These are phyloP conservation scores for Gossypium mustelinum DNA, from an alignment of 345 rosid genomes.

Conservation along the genomic window DNA sequence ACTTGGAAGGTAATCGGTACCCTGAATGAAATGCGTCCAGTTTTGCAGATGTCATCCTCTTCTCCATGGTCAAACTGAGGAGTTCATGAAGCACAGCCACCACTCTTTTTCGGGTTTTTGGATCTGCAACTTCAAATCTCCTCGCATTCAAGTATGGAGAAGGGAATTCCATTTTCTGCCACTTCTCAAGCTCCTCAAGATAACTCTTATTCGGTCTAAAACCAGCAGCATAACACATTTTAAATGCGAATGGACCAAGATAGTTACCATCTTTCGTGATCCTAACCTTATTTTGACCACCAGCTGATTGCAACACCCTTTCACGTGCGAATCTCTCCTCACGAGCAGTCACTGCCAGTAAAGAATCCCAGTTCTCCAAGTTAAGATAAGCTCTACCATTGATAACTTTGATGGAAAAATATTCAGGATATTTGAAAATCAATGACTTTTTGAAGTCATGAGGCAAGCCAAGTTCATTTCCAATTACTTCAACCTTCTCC, in stretches of 20 bases:
- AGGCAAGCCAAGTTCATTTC: slow-evolving; percentile 72
- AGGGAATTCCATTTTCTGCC: slow-evolving; percentile 97
- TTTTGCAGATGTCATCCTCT: slow-evolving; percentile 63
- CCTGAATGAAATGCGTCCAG: slow-evolving; percentile 70
- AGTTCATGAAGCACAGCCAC: slow-evolving; percentile 92
- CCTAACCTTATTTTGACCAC: slow-evolving; percentile 35
- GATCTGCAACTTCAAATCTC: slow-evolving; percentile 72
- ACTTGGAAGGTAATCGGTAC: slow-evolving; percentile 63
- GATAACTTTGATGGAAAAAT: slow-evolving; percentile 56
- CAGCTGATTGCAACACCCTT: slow-evolving; percentile 32
- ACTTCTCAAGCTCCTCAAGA: slow-evolving; percentile 64
- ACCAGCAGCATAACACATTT: slow-evolving; percentile 18
- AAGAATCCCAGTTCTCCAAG: slow-evolving; percentile 90
- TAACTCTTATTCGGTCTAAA: slow-evolving; percentile 77
- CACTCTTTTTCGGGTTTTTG: slow-evolving; percentile 70
- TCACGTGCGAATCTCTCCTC: slow-evolving; percentile 47
- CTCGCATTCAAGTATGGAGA: slow-evolving; percentile 83
- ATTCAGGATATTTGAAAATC: slow-evolving; percentile 66
- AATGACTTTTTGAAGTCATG: slow-evolving; percentile 48
- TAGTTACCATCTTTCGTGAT: no score
- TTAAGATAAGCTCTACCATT: slow-evolving; percentile 58
- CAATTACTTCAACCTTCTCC: slow-evolving; percentile 67
- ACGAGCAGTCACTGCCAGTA: slow-evolving; percentile 59
- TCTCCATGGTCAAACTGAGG: slow-evolving; percentile 76
- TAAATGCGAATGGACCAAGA: no score